These are phyloP conservation scores for Leptographium flavum DNA, from an alignment of 2,329 filamentous ascomycete species.

Conservation along the genomic window DNA sequence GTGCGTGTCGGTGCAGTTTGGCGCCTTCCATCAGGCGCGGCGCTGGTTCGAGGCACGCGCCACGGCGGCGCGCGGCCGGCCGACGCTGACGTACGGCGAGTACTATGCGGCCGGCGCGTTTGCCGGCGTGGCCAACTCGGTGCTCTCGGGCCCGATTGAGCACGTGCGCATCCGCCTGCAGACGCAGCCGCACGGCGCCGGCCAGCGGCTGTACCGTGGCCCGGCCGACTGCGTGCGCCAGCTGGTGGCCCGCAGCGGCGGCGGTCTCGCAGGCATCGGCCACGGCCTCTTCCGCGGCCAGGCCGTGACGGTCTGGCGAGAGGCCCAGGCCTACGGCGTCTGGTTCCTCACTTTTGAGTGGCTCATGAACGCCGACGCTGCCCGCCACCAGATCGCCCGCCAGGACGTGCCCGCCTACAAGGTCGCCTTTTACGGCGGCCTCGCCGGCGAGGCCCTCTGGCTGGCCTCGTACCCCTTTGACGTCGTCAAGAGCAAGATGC, in stretches of 20 bases:
- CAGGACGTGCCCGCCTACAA: constrained; percentile 71
- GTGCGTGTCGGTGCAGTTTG: constrained; percentile 97
- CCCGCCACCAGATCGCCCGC: constrained; percentile 60
- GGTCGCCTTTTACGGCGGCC: constrained; percentile 79
- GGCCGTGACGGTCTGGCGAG: constrained; percentile 71
- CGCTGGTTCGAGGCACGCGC: constrained; percentile 73
- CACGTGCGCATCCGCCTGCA: constrained; percentile 93
- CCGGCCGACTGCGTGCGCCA: constrained; percentile 86
- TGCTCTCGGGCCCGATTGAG: constrained; percentile 84
- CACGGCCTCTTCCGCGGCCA: constrained; percentile 75
- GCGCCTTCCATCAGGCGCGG: constrained; percentile 85
- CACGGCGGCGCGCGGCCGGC: constrained; percentile 22
- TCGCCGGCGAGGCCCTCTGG: constrained; percentile 92
- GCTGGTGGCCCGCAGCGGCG: constrained; percentile 51
- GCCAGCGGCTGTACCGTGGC: constrained; percentile 57
- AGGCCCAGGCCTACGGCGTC: constrained; percentile 86
- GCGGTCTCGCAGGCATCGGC: constrained; percentile 30
- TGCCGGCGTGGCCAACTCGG: constrained; percentile 78
- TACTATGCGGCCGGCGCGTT: constrained; percentile 88
- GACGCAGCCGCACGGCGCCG: constrained; percentile 81
- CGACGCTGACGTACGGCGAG: constrained; percentile 60
- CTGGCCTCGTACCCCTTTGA: constrained; percentile 88
- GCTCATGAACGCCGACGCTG: constrained; percentile 82
- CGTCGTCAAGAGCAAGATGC: constrained; percentile 99
- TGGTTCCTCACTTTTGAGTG: constrained; percentile 97